phyloP scores from a whole-genome alignment of 768 basidiomycete genomes.

The Pisolithus microcarpus region DNA sequence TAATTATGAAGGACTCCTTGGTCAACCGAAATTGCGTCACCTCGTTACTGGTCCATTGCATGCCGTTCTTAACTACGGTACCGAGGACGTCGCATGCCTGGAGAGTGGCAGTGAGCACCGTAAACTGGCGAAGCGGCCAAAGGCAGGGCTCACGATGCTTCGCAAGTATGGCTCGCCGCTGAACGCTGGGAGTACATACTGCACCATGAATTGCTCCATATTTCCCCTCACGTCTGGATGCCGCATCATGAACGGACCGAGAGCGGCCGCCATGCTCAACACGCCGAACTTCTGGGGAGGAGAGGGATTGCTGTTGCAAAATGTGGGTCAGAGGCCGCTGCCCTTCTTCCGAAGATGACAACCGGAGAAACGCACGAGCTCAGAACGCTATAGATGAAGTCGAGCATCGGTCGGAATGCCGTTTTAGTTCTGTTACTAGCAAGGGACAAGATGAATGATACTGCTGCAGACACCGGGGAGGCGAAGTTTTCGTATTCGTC shows the following conservation, averaged over 20 bases:
- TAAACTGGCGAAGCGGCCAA: background rate
- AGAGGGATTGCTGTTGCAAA: conserved; percentile 35
- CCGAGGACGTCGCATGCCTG: conserved; percentile 80
- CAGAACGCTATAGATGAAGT: conserved; percentile 70
- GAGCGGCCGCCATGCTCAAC: conserved; percentile 70
- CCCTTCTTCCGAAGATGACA: background rate
- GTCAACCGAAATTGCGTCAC: conserved; percentile 26
- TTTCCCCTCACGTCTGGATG: conserved; percentile 72
- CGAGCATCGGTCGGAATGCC: conserved; percentile 75
- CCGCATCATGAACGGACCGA: conserved; percentile 75
- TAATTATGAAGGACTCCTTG: background rate
- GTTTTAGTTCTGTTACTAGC: conserved; percentile 74
- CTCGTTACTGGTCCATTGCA: conserved; percentile 59
- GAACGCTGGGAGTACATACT: conserved; percentile 72
- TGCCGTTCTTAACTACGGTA: conserved; percentile 60
- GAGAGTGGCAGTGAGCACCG: background rate
- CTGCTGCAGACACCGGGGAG: conserved; percentile 71
- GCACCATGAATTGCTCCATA: conserved; percentile 72
- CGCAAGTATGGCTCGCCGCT: conserved; percentile 66
- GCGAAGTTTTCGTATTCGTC: conserved; percentile 79
- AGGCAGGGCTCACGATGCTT: conserved; percentile 52
- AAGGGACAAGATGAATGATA: conserved; percentile 71
- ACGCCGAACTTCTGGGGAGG: conserved; percentile 76
- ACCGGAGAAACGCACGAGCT: conserved; percentile 41
- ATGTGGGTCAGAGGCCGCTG: background rate